These are phyloP conservation scores for Penicillium sclerotigenum DNA, from an alignment of 2,329 filamentous ascomycete genomes.

Conservation along the genomic window DNA sequence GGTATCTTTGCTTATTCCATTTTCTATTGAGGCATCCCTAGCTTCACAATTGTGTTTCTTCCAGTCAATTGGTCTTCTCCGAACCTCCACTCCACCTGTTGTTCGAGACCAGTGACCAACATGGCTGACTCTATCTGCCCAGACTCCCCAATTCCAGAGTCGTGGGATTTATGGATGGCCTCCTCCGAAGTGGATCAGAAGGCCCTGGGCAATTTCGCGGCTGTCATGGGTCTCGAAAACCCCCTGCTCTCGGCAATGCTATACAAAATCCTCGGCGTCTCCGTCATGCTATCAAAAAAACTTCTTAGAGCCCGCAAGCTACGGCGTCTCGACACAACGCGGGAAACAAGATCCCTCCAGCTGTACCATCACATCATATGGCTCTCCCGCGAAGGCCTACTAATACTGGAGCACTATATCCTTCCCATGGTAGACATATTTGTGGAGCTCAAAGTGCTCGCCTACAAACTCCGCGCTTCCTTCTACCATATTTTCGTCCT, in stretches of 20 bases:
- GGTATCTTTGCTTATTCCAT: slow-evolving; percentile 12
- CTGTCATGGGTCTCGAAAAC: slow-evolving; percentile 72
- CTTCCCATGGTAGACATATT: slow-evolving; percentile 77
- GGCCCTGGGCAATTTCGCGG: slow-evolving; percentile 85
- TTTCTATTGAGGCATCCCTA: neutral
- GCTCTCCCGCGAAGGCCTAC: slow-evolving; percentile 86
- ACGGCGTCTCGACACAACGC: slow-evolving; percentile 74
- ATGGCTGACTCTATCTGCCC: slow-evolving; percentile 31
- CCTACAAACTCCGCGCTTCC: slow-evolving; percentile 86
- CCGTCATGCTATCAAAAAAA: slow-evolving; percentile 79
- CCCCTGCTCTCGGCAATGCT: slow-evolving; percentile 71
- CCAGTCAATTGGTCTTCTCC: neutral
- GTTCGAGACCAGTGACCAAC: neutral
- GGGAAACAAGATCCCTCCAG: slow-evolving; percentile 73
- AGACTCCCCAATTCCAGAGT: slow-evolving; percentile 30
- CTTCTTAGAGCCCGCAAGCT: slow-evolving; percentile 79
- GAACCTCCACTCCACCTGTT: neutral
- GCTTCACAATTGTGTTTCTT: neutral
- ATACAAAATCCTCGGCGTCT: slow-evolving; percentile 87
- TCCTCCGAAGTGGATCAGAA: slow-evolving; percentile 97
- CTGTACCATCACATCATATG: slow-evolving; percentile 91
- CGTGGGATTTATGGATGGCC: slow-evolving; percentile 66
- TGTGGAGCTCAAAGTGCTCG: slow-evolving; percentile 81
- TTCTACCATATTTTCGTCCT: slow-evolving; percentile 97
- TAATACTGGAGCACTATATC: slow-evolving; percentile 81